Evolutionary conservation across 2,329 filamentous ascomycete genomes (phyloP).

Genomic region (Simplicillium sp.): DNA sequence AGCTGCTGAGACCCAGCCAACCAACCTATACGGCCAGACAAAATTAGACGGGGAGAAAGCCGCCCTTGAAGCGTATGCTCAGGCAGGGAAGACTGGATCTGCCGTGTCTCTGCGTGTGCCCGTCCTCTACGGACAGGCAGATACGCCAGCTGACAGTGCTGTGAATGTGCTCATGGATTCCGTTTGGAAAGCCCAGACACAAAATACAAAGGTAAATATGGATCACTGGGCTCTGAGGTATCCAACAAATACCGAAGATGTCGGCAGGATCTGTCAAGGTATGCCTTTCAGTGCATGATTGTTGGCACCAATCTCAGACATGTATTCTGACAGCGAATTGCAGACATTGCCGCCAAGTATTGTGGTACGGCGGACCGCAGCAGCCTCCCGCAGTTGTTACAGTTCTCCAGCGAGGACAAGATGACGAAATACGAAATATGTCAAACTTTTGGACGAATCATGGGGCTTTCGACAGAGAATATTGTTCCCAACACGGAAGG

Average conservation of each 20-base stretch:
- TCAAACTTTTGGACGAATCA: constrained; percentile 65
- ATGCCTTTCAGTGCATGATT: constrained; percentile 16
- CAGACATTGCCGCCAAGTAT: constrained; percentile 65
- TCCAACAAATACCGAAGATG: constrained; percentile 83
- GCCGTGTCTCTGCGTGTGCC: constrained; percentile 72
- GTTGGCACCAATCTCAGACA: neutral
- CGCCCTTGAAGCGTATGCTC: constrained; percentile 51
- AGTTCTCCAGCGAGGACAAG: constrained; percentile 79
- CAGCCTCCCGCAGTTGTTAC: constrained; percentile 59
- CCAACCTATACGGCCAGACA: constrained; percentile 64
- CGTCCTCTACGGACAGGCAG: constrained; percentile 71
- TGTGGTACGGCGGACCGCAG: constrained; percentile 36
- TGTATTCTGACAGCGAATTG: constrained; percentile 1
- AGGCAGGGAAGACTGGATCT: constrained; percentile 37
- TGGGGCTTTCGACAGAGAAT: constrained; percentile 60
- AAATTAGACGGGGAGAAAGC: constrained; percentile 53
- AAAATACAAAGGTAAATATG: constrained; percentile 57
- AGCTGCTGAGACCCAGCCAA: constrained; percentile 53
- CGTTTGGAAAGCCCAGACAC: constrained; percentile 63
- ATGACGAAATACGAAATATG: constrained; percentile 91
- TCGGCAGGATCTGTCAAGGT: constrained; percentile 67
- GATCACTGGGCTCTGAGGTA: constrained; percentile 80
- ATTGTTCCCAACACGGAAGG: constrained; percentile 63
- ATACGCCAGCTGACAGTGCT: constrained; percentile 65
- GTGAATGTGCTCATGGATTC: constrained; percentile 73